Base-by-base conservation (phyloP, 1,284 basidiomycete genomes). In the Heterobasidion occidentale region DNA sequence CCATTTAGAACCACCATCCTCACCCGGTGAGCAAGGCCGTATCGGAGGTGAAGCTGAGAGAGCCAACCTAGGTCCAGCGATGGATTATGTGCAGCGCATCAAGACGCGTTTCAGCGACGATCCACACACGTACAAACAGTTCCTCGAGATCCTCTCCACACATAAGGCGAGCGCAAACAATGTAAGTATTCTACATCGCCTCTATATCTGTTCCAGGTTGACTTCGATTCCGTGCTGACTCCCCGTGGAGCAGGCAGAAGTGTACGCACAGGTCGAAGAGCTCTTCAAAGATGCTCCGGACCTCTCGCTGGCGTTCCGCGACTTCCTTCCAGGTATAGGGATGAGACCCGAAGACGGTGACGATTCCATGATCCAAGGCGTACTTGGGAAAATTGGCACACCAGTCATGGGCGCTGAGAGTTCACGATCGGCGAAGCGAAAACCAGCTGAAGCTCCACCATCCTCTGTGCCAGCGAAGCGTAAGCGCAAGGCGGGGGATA, bases 11-110 rank as follows among this genome's bases (percentile, higher is more conserved):
- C 27, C 27, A 27, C 27, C 27, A 27, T 27, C 27, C 27, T 27
- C 27, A 27, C 27, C 47, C 46, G 3, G 36, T 27, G 19, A 45
- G 15, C 12, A 45, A 44, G 2, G 27, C 27, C 27, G 27, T 27
- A 27, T 27, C 27, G 12, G 33, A 14, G 60, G 58, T 20, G 60
- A 62, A 71, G 59, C 71, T 77, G 60, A 61, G 17, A 52, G 53
- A 19, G 60, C 55, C 27, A 56, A 49, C 35, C 78, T 87, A 50
- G 80, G 81, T 60, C 84, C 85, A 1, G 96, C 95, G 1, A 89
- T 99, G 62, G 86, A 91, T 65, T 99, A 97, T 65, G 93, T 99
- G 45, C 94, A 97, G 73, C 94, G 94, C 73, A 98, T 98, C 74
- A 98, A 97, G 73, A 89, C 92, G 62, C 86, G 94, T 45, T 98